phyloP scores from a whole-genome alignment of 441 rosid genomes.

The Manihot esculenta region DNA sequence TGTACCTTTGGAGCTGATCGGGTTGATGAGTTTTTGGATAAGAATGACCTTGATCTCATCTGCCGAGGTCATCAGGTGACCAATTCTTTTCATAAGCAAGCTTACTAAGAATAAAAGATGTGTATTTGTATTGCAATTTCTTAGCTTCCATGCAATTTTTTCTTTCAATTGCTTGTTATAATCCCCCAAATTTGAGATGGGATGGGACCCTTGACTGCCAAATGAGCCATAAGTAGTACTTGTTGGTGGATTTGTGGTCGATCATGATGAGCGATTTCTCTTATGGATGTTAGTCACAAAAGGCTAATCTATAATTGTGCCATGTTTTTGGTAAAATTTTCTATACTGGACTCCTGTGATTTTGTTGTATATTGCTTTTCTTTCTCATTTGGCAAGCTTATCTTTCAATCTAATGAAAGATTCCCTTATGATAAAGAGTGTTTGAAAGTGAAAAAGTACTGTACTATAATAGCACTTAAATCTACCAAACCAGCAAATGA shows the following conservation, averaged over 20 bases:
- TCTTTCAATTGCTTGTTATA: not conserved
- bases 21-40: conserved; percentile 81
- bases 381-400: not conserved
- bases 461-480: not conserved
- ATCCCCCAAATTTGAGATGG: not conserved
- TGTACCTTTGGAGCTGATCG: conserved; percentile 87
- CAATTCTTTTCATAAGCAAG: conserved; percentile 12
- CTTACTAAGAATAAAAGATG: not conserved
- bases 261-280: conserved; percentile 4
- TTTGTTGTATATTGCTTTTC: not conserved
- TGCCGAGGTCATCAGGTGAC: conserved; percentile 97
- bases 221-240: not conserved
- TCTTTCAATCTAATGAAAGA: conserved; percentile 11
- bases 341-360: not conserved
- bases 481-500: conserved; percentile 2
- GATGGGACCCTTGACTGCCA: not conserved
- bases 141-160: not conserved
- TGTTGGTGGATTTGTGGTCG: not conserved
- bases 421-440: conserved; percentile 6
- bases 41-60: conserved; percentile 92
- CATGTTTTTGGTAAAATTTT: not conserved
- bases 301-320: not conserved
- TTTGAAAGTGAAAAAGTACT: not conserved
- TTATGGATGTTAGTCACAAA: not conserved
- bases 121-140: not conserved